Conservation (phyloP, 768 basidiomycete species). For the Heimioporus sp. region DNA sequence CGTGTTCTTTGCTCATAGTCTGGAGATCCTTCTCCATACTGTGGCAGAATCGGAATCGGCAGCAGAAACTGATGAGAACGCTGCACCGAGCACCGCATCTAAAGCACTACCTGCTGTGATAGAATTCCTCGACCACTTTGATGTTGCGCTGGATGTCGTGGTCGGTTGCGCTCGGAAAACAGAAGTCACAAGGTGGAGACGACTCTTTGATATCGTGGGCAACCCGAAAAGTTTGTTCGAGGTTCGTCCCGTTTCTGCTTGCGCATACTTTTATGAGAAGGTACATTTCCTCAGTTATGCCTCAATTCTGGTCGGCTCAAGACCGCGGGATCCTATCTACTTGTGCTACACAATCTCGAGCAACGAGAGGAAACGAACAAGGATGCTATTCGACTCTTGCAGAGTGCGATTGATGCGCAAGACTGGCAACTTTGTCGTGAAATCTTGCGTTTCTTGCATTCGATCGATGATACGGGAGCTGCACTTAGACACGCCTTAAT, state of each 20-base stretch:
- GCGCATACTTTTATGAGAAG: not conserved
- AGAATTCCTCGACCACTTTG: constrained; percentile 94
- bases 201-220: constrained; percentile 87
- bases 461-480: constrained; percentile 82
- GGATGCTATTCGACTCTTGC: constrained; percentile 80
- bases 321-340: constrained; percentile 88
- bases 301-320: constrained; percentile 68
- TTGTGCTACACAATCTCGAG: constrained; percentile 92
- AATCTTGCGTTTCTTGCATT: constrained; percentile 87
- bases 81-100: constrained; percentile 18
- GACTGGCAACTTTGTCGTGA: constrained; percentile 94
- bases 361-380: constrained; percentile 74
- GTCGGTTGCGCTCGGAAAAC: constrained; percentile 97
- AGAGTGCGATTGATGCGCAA: constrained; percentile 67
- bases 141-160: constrained; percentile 86
- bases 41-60: constrained; percentile 84
- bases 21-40: constrained; percentile 92
- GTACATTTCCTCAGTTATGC: constrained; percentile 59
- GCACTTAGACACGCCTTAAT: constrained; percentile 62
- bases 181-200: constrained; percentile 87
- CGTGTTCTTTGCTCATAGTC: constrained; percentile 89
- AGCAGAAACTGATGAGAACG: constrained; percentile 29
- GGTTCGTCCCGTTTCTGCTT: constrained; percentile 40
- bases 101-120: constrained; percentile 63
- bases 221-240: constrained; percentile 91